Evolutionary conservation across 106 monocot genomes (phyloP).

Genomic region (Dioscorea dumetorum): DNA sequence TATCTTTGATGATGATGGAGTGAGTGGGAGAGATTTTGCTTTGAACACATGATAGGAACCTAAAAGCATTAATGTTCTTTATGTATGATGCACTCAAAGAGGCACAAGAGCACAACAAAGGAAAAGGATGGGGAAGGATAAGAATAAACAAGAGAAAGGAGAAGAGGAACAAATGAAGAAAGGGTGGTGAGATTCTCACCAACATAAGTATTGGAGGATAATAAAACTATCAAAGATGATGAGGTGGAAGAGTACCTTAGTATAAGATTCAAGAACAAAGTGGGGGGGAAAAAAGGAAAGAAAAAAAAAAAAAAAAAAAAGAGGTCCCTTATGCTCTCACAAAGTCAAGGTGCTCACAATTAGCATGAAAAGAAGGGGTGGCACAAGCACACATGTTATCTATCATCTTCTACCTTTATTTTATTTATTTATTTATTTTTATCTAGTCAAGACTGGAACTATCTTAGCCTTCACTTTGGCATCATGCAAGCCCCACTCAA

Average conservation of each 20-base stretch:
- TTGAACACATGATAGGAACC: background rate
- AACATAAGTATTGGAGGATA: background rate
- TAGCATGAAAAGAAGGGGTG: background rate
- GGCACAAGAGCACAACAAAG: background rate
- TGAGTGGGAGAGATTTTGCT: background rate
- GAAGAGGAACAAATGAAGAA: background rate
- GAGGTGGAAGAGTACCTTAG: too few species aligned
- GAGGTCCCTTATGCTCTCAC: background rate
- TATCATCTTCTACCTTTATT: background rate
- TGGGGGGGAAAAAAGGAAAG: background rate
- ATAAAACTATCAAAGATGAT: background rate
- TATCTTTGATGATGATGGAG: too few species aligned
- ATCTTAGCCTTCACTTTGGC: constrained; percentile 1
- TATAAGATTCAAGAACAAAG: too few species aligned
- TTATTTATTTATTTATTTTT: background rate
- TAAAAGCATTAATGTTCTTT: constrained; percentile 1
- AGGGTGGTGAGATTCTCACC: constrained; percentile 5
- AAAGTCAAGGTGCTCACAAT: constrained; percentile 5
- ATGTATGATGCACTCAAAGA: background rate
- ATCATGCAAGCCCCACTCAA: background rate
- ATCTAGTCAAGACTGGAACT: background rate
- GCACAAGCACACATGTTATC: constrained; percentile 7
- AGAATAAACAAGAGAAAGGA: background rate
- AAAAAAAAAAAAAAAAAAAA: background rate
- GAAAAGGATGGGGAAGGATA: background rate